Evolutionary conservation across 73 alveolate genomes (phyloP).

Genomic region (Paraurostyla sp.): DNA sequence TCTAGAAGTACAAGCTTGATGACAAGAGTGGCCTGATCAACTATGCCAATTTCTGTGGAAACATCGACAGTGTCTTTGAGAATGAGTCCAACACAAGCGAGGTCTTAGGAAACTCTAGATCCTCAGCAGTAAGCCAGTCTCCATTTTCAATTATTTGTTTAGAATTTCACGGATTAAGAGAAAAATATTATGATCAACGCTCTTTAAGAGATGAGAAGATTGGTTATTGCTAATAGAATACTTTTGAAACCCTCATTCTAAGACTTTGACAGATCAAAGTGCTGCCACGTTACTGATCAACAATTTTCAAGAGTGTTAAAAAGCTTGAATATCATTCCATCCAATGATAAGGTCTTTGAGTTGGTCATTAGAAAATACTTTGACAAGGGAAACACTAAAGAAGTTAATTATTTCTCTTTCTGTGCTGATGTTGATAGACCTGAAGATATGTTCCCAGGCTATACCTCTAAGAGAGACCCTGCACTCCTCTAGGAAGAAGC

Average conservation of each 20-base stretch:
- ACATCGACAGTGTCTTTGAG: slow-evolving; percentile 76
- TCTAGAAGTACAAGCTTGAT: slow-evolving; percentile 69
- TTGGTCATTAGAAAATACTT: slow-evolving; percentile 78
- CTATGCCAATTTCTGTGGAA: slow-evolving; percentile 77
- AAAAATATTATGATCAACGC: slow-evolving; percentile 64
- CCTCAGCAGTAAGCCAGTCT: slow-evolving; percentile 63
- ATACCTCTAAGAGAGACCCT: slow-evolving; percentile 9
- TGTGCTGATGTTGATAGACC: slow-evolving; percentile 93
- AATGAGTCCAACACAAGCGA: slow-evolving; percentile 62
- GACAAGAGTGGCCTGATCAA: slow-evolving; percentile 75
- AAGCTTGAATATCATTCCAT: slow-evolving; percentile 78
- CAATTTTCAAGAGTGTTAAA: slow-evolving; percentile 90
- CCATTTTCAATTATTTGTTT: background rate
- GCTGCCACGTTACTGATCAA: slow-evolving; percentile 87
- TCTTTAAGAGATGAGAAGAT: slow-evolving; percentile 69
- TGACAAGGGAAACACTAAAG: slow-evolving; percentile 86
- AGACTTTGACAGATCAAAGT: slow-evolving; percentile 90
- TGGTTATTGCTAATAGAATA: slow-evolving; percentile 80
- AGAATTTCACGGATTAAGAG: slow-evolving; percentile 79
- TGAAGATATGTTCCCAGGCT: slow-evolving; percentile 85
- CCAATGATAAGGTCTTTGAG: slow-evolving; percentile 79
- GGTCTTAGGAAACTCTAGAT: slow-evolving; percentile 70
- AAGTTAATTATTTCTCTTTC: slow-evolving; percentile 87
- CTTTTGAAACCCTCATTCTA: slow-evolving; percentile 85
- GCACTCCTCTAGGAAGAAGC: background rate